Conservation (phyloP, 306 rosid species). For the Vigna angularis region DNA sequence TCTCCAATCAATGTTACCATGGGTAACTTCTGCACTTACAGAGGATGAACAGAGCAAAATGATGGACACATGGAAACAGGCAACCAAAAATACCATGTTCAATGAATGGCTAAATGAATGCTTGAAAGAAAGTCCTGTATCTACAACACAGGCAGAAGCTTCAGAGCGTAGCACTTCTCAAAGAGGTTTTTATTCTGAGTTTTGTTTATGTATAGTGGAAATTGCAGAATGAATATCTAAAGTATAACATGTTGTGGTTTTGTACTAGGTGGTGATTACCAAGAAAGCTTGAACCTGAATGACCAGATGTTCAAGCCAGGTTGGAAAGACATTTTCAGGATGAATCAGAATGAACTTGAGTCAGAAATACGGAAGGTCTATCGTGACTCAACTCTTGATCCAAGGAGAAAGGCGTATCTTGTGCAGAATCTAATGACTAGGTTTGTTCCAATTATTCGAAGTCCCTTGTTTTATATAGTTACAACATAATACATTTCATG, state of each 20-base stretch:
- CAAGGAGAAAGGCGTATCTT: conserved; percentile 96
- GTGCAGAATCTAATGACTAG: conserved; percentile 99
- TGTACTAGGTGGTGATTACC: conserved; percentile 68
- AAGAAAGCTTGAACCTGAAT: conserved; percentile 83
- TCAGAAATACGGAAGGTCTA: conserved; percentile 97
- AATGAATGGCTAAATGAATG: conserved; percentile 97
- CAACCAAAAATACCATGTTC: conserved; percentile 98
- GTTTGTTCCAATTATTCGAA: conserved; percentile 52
- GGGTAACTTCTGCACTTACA: conserved; percentile 99
- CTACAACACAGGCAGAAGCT: conserved; percentile 60
- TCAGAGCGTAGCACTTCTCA: conserved; percentile 59
- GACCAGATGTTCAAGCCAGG: conserved; percentile 99
- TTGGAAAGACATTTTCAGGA: conserved; percentile 99
- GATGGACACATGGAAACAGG: conserved; percentile 99
- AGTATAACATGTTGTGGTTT: conserved; percentile 39
- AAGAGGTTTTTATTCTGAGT: conserved; percentile 62
- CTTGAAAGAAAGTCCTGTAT: conserved; percentile 84
- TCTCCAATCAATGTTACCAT: conserved; percentile 98
- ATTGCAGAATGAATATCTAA: conserved; percentile 32
- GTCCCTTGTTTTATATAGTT: conserved; percentile 36
- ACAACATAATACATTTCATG: conserved; percentile 30
- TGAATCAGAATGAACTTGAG: conserved; percentile 98
- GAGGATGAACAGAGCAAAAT: conserved; percentile 94
- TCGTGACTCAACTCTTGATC: conserved; percentile 94
- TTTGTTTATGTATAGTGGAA: conserved; percentile 35